Conservation (phyloP, 176 grass and related monocot genomes). For the Phyllostachys edulis region DNA sequence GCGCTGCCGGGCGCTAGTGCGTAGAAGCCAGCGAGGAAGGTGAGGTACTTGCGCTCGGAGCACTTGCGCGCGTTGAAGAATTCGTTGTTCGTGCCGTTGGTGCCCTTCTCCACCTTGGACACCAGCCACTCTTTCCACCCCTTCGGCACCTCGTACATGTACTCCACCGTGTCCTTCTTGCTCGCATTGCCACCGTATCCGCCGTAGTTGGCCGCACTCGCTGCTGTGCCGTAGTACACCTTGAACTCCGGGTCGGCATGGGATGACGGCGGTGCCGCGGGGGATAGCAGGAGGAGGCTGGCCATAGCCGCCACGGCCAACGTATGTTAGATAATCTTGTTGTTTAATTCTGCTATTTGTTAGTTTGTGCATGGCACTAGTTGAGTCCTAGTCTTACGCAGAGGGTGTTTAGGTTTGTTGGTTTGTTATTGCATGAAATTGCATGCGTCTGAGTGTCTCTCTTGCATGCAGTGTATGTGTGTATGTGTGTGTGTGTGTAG, state of each 20-base stretch:
- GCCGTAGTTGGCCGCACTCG: slow-evolving; percentile 91
- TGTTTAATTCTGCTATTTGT: too few relatives aligned
- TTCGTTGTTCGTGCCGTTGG: slow-evolving; percentile 93
- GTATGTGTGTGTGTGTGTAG: too few relatives aligned
- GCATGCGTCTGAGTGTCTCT: too few relatives aligned
- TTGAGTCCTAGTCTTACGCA: too few relatives aligned
- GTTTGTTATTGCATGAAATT: too few relatives aligned
- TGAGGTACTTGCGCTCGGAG: slow-evolving; percentile 83
- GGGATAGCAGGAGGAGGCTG: slow-evolving; percentile 33
- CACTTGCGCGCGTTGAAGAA: slow-evolving; percentile 97
- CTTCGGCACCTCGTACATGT: slow-evolving; percentile 77
- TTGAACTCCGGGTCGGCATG: slow-evolving; percentile 40
- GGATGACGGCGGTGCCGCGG: slow-evolving; percentile 2
- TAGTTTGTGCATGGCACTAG: too few relatives aligned
- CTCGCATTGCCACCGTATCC: slow-evolving; percentile 91
- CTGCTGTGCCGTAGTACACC: slow-evolving; percentile 76
- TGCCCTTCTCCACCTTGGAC: slow-evolving; percentile 99
- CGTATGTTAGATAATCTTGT: too few relatives aligned
- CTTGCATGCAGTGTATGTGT: too few relatives aligned
- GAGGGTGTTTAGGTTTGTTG: too few relatives aligned
- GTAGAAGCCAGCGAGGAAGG: slow-evolving; percentile 71
- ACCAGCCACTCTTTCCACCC: slow-evolving; percentile 94
- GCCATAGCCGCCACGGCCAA: slow-evolving; percentile 46
- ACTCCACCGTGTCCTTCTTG: slow-evolving; percentile 91
- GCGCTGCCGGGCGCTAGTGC: slow-evolving; percentile 73